A percentile compares a stretch with the other conserved stretches of the same genome.
Evolutionary conservation across 2,329 filamentous ascomycete genomes (phyloP).

Genomic region (Sphaerostilbella broomeana): DNA sequence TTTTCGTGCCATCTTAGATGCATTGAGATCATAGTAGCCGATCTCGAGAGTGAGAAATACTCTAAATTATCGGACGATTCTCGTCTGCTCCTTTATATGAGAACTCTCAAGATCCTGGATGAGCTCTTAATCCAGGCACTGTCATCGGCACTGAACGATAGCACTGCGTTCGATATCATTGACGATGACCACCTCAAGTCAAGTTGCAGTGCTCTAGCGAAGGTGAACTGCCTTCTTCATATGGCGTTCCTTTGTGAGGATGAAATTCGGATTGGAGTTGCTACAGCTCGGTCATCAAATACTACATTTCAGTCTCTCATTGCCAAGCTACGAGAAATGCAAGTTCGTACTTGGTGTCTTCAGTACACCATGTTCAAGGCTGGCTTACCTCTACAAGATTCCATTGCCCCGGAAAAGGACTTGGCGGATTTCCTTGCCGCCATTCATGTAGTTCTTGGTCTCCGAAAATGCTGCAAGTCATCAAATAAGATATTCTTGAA

Average conservation of each 20-base stretch:
- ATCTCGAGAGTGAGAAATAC: slow-evolving; percentile 57
- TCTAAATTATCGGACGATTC: slow-evolving; percentile 52
- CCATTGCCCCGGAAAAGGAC: slow-evolving; percentile 59
- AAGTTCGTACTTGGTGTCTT: slow-evolving; percentile 81
- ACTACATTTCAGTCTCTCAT: slow-evolving; percentile 47
- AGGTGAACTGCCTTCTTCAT: slow-evolving; percentile 69
- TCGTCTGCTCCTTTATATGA: slow-evolving; percentile 65
- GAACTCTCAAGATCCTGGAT: slow-evolving; percentile 72
- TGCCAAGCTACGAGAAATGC: slow-evolving; percentile 75
- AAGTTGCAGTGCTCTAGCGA: slow-evolving; percentile 65
- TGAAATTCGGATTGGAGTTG: slow-evolving; percentile 70
- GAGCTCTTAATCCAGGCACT: slow-evolving; percentile 67
- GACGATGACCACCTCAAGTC: slow-evolving; percentile 70
- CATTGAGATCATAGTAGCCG: slow-evolving; percentile 71
- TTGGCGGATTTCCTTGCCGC: slow-evolving; percentile 72
- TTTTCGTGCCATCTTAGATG: slow-evolving; percentile 81
- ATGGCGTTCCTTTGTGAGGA: slow-evolving; percentile 78
- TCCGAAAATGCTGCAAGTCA: slow-evolving; percentile 77
- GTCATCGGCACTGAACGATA: slow-evolving; percentile 60
- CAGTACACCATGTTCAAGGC: slow-evolving; percentile 76
- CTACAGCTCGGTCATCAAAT: slow-evolving; percentile 51
- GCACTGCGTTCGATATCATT: slow-evolving; percentile 71
- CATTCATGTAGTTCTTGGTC: slow-evolving; percentile 76
- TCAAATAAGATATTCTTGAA: slow-evolving; percentile 85
- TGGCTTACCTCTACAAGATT: slow-evolving; percentile 60